These are phyloP conservation scores for Fusarium nematophilum DNA, from an alignment of 2,329 filamentous ascomycete genomes.

Conservation along the genomic window DNA sequence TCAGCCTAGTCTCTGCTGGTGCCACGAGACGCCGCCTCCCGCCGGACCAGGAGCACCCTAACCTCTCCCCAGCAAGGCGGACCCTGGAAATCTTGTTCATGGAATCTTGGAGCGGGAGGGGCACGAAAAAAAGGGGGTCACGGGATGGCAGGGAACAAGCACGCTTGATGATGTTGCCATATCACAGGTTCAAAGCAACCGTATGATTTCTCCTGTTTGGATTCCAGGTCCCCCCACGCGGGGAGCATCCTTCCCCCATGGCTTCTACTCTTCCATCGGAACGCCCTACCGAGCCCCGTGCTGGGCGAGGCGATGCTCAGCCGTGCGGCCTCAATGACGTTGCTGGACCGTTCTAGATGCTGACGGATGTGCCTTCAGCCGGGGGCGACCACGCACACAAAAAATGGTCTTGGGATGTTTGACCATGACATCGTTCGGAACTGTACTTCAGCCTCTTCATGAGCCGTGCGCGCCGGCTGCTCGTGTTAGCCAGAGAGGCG, in stretches of 20 bases:
- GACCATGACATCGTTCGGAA: slow-evolving; percentile 25
- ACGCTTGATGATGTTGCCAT: neutral
- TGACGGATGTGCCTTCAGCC: slow-evolving; percentile 27
- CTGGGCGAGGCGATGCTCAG: slow-evolving; percentile 9
- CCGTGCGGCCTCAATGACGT: slow-evolving; percentile 40
- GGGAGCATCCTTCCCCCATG: neutral
- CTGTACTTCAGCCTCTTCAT: slow-evolving; percentile 4
- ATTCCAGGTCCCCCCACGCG: no score
- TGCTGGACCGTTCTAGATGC: slow-evolving; percentile 43
- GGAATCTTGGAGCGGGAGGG: slow-evolving; percentile 27
- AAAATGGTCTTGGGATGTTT: slow-evolving; percentile 17
- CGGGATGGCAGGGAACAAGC: slow-evolving; percentile 9
- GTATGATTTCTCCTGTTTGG: no score
- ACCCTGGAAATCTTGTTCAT: slow-evolving; percentile 29
- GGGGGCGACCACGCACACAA: slow-evolving; percentile 26
- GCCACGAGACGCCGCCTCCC: slow-evolving; percentile 32
- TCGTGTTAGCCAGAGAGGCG: slow-evolving; percentile 6
- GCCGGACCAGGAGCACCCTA: slow-evolving; percentile 1
- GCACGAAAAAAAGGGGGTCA: slow-evolving; percentile 16
- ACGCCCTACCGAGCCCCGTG: slow-evolving; percentile 12
- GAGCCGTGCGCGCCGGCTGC: neutral
- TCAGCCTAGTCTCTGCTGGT: slow-evolving; percentile 26
- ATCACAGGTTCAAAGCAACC: neutral
- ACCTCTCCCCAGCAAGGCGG: slow-evolving; percentile 29
- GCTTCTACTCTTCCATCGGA: neutral